These are phyloP conservation scores for Trichomonascus vanleenenianus DNA, from an alignment of 805 yeast species.

Conservation along the genomic window DNA sequence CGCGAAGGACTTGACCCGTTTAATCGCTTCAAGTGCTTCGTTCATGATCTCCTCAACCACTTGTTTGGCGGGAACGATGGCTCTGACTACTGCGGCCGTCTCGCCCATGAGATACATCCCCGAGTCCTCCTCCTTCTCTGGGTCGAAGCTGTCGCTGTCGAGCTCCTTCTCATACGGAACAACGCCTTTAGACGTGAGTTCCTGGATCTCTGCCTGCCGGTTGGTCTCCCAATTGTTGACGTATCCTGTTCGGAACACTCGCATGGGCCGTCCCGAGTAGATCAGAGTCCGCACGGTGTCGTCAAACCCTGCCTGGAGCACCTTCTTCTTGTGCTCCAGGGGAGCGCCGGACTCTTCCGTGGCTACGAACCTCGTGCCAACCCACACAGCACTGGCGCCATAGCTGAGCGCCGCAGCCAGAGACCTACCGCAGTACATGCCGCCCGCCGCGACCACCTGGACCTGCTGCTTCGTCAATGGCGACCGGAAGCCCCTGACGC, in stretches of 20 bases:
- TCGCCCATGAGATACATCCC: conserved; percentile 24
- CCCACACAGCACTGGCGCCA: conserved; percentile 24
- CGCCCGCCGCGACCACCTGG: conserved; percentile 24
- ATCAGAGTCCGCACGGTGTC: conserved; percentile 20
- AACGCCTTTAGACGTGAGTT: conserved; percentile 16
- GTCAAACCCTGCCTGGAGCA: conserved; percentile 15
- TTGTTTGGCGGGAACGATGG: conserved; percentile 19
- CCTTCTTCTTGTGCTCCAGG: conserved; percentile 18
- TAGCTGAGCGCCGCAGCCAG: conserved; percentile 21
- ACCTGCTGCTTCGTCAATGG: conserved; percentile 20
- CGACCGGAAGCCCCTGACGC: conserved; percentile 17
- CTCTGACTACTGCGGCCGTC: conserved; percentile 19
- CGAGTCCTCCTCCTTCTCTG: conserved; percentile 15
- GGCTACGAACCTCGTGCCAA: conserved; percentile 23
- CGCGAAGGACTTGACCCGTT: neutral
- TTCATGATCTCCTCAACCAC: conserved; percentile 21
- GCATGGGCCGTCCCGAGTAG: conserved; percentile 22
- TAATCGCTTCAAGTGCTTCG: conserved; percentile 15
- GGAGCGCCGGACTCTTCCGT: conserved; percentile 24
- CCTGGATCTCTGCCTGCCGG: conserved; percentile 18
- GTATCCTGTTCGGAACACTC: conserved; percentile 18
- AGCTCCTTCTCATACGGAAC: conserved; percentile 19
- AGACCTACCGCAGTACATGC: conserved; percentile 19
- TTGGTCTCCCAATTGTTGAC: conserved; percentile 20
- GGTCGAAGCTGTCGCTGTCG: conserved; percentile 16